A percentile compares a stretch with the other conserved stretches of the same genome.
phyloP scores from a whole-genome alignment of 345 rosid species.

The Populus davidiana region DNA sequence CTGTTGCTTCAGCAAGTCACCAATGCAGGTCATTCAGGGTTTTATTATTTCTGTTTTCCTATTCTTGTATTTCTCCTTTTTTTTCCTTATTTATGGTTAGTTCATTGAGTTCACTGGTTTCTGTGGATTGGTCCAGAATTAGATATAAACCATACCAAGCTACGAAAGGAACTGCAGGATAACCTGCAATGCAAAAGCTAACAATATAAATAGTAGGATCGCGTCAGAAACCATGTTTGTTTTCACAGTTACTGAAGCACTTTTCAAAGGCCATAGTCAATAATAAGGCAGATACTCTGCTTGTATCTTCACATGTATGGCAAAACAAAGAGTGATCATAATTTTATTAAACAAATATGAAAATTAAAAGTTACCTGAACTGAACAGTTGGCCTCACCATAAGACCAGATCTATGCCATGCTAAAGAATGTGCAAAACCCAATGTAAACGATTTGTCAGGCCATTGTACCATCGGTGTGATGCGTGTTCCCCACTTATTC shows the following conservation, averaged over 20 bases:
- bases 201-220: neutral
- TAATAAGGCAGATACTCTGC: neutral
- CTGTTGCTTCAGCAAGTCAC: neutral
- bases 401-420: constrained; percentile 92
- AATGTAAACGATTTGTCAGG: constrained; percentile 83
- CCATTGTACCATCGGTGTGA: constrained; percentile 85
- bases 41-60: neutral
- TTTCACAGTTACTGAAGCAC: neutral
- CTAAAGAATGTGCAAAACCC: constrained; percentile 73
- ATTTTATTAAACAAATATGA: neutral
- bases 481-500: constrained; percentile 87
- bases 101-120: neutral
- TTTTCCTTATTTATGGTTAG: neutral
- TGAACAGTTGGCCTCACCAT: constrained; percentile 80
- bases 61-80: neutral
- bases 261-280: neutral
- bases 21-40: neutral
- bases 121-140: neutral
- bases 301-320: neutral
- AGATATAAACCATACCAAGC: neutral
- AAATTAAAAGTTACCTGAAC: constrained; percentile 50
- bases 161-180: neutral
- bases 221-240: neutral
- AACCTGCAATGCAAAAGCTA: neutral
- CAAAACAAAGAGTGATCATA: neutral